Percentiles rank a stretch among this genome's conserved stretches.
Evolutionary conservation across 2,329 filamentous ascomycete species (phyloP).

Genomic region (Venturia nashicola): DNA sequence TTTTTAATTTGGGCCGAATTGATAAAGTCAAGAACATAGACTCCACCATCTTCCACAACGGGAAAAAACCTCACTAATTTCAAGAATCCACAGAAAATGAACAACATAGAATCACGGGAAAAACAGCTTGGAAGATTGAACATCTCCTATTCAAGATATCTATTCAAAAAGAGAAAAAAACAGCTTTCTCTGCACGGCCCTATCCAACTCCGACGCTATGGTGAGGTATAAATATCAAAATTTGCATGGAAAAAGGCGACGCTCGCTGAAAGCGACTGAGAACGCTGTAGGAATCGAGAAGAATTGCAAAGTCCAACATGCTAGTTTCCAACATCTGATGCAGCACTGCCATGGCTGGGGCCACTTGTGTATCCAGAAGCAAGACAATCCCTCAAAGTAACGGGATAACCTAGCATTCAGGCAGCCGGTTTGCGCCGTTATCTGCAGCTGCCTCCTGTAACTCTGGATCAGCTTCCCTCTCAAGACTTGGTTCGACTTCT

Average conservation of each 20-base stretch:
- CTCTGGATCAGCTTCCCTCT: neutral
- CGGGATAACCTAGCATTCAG: neutral
- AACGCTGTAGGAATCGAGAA: neutral
- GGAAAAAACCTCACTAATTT: too few relatives aligned
- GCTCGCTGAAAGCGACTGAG: neutral
- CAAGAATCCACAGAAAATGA: too few relatives aligned
- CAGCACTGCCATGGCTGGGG: neutral
- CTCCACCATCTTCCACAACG: too few relatives aligned
- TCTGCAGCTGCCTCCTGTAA: neutral
- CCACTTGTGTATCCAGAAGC: neutral
- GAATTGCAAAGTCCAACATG: neutral
- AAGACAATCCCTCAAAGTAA: neutral
- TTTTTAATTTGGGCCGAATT: too few relatives aligned
- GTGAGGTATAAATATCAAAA: neutral
- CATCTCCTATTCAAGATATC: neutral
- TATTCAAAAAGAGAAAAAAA: neutral
- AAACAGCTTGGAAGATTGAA: neutral
- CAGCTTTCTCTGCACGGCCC: neutral
- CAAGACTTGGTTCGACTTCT: neutral
- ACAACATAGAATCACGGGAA: too few relatives aligned
- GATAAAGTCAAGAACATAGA: too few relatives aligned
- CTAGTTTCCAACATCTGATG: neutral
- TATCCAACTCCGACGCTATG: constrained; percentile 2
- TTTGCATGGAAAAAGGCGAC: neutral
- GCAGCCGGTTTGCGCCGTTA: neutral